Base-by-base conservation (phyloP, 1,284 basidiomycete species). In the Marasmius oreades region DNA sequence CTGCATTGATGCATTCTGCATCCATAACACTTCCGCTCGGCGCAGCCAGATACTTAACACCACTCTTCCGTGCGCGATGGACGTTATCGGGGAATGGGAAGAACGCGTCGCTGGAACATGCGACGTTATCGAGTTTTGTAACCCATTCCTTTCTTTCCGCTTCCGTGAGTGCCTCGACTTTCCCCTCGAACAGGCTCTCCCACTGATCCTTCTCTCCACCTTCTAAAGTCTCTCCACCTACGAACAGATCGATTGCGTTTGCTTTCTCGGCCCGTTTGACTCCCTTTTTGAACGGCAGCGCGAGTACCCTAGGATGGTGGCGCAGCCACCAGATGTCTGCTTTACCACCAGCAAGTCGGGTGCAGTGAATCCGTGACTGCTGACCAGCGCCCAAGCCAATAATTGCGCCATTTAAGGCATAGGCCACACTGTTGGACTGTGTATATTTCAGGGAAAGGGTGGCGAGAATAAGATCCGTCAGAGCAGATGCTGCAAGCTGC, bases 61-160 rank as follows among this genome's bases (percentile, higher is more conserved):
- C 96, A 61, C 92, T 95, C 78, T 92, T 89, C 70, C 86, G 82
- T 52, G 93, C 93, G 56, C 96, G 81, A 72, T 98, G 91, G 43
- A 99, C 96, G 67, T 99, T 99, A 73, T 99, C 97, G 7, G 95
- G 86, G 86, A 99, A 99, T 39, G 96, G 96, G 92, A 99, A 99
- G 82, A 99, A 99, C 57, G 96, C 96, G 67, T 99, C 97, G 62
- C 91, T 94, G 36, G 93, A 93, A 71, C 95, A 95, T 6, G 91
- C 87, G 51, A 99, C 96, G 34, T 86, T 91, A 54, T 88, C 86
- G 59, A 97, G 75, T 74, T 86, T 76, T 55, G 68, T 72, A 59
- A 85, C 84, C 81, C 93, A 93, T 53, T 79, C 80, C 63, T 77
- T 82, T 67, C 85, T 86, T 77, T 98, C 95, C 64, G 81, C 80